These are phyloP conservation scores for Extremus antarcticus DNA, from an alignment of 495 filamentous ascomycete species.

Conservation along the genomic window DNA sequence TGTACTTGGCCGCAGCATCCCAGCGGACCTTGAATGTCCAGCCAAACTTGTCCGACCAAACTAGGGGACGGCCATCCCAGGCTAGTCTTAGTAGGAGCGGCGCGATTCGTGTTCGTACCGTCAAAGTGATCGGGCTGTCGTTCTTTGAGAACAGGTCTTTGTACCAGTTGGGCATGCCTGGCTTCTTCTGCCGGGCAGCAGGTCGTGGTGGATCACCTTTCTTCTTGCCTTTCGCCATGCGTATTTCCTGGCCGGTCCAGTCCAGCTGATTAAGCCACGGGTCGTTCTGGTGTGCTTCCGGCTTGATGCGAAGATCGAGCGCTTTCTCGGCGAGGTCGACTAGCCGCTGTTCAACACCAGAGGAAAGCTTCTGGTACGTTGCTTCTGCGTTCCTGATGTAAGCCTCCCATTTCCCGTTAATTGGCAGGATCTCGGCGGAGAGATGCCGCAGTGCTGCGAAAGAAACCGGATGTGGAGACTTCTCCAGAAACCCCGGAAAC, in stretches of 20 bases:
- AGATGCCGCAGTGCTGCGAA: slow-evolving; percentile 90
- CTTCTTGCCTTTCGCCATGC: slow-evolving; percentile 82
- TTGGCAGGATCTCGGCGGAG: slow-evolving; percentile 82
- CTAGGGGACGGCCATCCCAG: slow-evolving; percentile 81
- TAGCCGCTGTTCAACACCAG: slow-evolving; percentile 64
- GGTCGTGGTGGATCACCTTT: slow-evolving; percentile 69
- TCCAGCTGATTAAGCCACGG: slow-evolving; percentile 89
- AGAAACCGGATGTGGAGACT: slow-evolving; percentile 93
- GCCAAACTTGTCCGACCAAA: slow-evolving; percentile 86
- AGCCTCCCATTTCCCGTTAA: slow-evolving; percentile 73
- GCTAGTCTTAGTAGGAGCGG: slow-evolving; percentile 73
- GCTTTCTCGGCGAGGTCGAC: slow-evolving; percentile 64
- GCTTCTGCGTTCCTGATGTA: slow-evolving; percentile 75
- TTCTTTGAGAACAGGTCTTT: slow-evolving; percentile 70
- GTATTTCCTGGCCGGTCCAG: slow-evolving; percentile 86
- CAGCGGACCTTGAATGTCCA: slow-evolving; percentile 79
- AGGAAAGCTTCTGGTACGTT: slow-evolving; percentile 67
- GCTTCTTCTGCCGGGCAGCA: slow-evolving; percentile 76
- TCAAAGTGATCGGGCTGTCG: slow-evolving; percentile 56
- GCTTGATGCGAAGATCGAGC: slow-evolving; percentile 55
- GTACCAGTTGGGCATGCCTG: slow-evolving; percentile 93
- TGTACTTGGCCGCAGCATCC: slow-evolving; percentile 52
- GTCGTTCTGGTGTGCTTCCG: slow-evolving; percentile 59
- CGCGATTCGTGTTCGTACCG: slow-evolving; percentile 77
- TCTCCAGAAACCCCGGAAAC: slow-evolving; percentile 74